Percentiles rank a stretch among this genome's conserved stretches.
Evolutionary conservation across 2,329 filamentous ascomycete genomes (phyloP).

Genomic region (Lecanicillium sp.): DNA sequence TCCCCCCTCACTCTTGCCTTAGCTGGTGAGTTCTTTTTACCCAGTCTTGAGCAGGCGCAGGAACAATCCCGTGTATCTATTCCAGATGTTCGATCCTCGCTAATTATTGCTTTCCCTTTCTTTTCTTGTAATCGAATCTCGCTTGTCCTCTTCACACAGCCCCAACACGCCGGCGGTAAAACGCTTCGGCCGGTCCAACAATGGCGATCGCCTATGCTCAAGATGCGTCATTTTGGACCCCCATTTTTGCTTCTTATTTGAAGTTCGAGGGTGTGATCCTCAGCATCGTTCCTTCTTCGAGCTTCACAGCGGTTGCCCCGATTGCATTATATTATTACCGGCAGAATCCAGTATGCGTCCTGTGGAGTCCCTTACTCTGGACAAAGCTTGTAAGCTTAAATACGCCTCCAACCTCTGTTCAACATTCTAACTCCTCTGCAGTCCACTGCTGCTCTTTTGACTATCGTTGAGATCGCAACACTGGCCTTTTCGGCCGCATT

Average conservation of each 20-base stretch:
- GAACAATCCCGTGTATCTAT: too few species aligned
- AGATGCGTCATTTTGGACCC: background rate
- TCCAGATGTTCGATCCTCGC: too few species aligned
- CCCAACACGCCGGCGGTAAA: too few species aligned
- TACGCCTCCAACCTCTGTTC: background rate
- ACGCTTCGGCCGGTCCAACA: too few species aligned
- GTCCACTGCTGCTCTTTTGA: background rate
- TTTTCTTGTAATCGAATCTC: too few species aligned
- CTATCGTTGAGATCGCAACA: background rate
- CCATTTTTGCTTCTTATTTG: background rate
- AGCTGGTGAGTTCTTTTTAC: too few species aligned
- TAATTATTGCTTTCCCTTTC: too few species aligned
- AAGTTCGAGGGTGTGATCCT: background rate
- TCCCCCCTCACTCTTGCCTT: too few species aligned
- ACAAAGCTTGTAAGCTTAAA: background rate
- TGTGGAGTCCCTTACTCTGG: background rate
- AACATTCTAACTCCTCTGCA: background rate
- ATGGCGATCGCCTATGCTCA: too few species aligned
- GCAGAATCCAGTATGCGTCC: background rate
- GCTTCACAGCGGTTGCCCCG: background rate
- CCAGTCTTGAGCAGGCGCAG: too few species aligned
- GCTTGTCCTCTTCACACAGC: too few species aligned
- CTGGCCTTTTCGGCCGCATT: background rate
- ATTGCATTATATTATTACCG: background rate
- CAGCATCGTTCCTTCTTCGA: background rate